These are phyloP conservation scores for Ceratocystis alfenasii DNA, from an alignment of 2,329 filamentous ascomycete species.

Conservation along the genomic window DNA sequence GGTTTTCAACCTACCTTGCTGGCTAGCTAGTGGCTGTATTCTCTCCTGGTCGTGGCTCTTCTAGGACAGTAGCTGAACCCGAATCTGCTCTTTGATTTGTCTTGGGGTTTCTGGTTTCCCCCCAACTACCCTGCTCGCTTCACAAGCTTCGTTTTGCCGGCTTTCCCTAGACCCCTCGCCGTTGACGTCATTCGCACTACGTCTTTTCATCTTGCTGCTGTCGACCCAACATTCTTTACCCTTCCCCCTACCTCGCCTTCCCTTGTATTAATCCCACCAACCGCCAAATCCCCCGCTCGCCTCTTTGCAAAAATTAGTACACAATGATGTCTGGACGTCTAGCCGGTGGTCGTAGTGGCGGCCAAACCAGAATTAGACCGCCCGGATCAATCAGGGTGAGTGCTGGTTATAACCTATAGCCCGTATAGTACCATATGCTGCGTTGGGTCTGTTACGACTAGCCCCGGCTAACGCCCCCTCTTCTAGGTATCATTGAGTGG, in stretches of 20 bases:
- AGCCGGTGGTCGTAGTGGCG: slow-evolving; percentile 10
- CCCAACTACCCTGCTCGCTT: background rate
- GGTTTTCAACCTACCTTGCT: too few species aligned
- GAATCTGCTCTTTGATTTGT: too few species aligned
- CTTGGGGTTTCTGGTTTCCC: background rate
- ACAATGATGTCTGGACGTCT: slow-evolving; percentile 22
- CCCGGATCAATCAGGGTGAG: slow-evolving; percentile 18
- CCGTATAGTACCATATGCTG: background rate
- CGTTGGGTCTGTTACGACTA: background rate
- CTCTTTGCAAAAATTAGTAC: background rate
- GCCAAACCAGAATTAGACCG: slow-evolving; percentile 14
- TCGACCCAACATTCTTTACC: background rate
- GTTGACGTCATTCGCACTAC: background rate
- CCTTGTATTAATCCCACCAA: too few species aligned
- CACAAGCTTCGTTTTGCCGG: background rate
- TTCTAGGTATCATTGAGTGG: slow-evolving; percentile 1
- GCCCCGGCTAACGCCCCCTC: background rate
- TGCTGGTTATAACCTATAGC: background rate
- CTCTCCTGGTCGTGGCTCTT: too few species aligned
- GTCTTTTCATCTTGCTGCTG: too few species aligned
- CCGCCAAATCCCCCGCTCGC: too few species aligned
- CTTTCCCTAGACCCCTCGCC: background rate
- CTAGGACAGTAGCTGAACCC: too few species aligned
- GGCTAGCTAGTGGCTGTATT: too few species aligned
- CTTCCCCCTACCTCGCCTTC: too few species aligned